A percentile compares a stretch with the other conserved stretches of the same genome.
Conservation (phyloP, 495 filamentous ascomycete species). For the Pyronema omphalodes region DNA sequence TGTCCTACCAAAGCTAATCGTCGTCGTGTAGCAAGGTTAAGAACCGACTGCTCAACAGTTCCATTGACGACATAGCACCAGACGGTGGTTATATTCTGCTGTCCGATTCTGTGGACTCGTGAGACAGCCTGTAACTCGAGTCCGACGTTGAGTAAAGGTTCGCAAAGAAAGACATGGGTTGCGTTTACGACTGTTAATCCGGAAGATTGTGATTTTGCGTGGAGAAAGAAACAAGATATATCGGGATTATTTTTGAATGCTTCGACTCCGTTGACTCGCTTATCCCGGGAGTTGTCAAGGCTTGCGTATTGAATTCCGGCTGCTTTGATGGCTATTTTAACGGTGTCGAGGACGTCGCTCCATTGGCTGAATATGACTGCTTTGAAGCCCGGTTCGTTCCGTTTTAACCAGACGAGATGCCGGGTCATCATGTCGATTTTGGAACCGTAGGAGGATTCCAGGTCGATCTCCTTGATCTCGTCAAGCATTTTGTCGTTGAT, state of each 20-base stretch:
- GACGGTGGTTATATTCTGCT: slow-evolving; percentile 70
- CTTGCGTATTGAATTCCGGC: slow-evolving; percentile 54
- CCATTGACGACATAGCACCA: slow-evolving; percentile 84
- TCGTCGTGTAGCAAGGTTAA: slow-evolving; percentile 61
- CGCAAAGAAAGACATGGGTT: slow-evolving; percentile 84
- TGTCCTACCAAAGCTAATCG: slow-evolving; percentile 54
- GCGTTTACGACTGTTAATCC: slow-evolving; percentile 84
- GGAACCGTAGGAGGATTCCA: slow-evolving; percentile 61
- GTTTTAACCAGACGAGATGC: slow-evolving; percentile 68
- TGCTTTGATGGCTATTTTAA: slow-evolving; percentile 44
- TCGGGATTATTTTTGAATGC: slow-evolving; percentile 57
- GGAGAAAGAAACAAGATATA: slow-evolving; percentile 70
- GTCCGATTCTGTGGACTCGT: slow-evolving; percentile 83
- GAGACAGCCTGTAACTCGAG: slow-evolving; percentile 89
- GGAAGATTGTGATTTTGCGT: slow-evolving; percentile 69
- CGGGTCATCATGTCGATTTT: slow-evolving; percentile 71
- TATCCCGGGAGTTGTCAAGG: slow-evolving; percentile 27
- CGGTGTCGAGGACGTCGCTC: slow-evolving; percentile 56
- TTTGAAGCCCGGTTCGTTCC: slow-evolving; percentile 72
- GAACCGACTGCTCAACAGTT: slow-evolving; percentile 79
- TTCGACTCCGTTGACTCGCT: slow-evolving; percentile 39
- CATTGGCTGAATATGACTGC: slow-evolving; percentile 85
- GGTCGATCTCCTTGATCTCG: slow-evolving; percentile 67
- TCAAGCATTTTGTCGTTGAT: slow-evolving; percentile 50
- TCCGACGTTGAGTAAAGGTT: slow-evolving; percentile 80